phyloP scores from a whole-genome alignment of 495 filamentous ascomycete genomes.

The Xanthoparmelia taractica region DNA sequence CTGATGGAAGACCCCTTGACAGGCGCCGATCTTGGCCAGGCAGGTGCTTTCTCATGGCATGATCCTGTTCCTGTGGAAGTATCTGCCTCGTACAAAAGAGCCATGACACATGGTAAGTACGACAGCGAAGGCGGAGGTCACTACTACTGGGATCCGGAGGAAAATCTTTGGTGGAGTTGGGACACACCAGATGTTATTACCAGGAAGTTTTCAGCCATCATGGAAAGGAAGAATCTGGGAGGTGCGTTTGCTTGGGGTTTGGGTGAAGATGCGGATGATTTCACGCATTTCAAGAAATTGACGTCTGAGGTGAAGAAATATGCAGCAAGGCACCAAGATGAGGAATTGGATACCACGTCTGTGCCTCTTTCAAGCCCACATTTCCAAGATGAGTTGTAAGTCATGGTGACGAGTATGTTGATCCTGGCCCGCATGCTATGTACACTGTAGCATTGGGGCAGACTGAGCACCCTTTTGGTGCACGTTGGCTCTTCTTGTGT shows the following conservation, averaged over 20 bases:
- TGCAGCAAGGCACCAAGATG: background rate
- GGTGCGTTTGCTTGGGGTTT: slow-evolving; percentile 69
- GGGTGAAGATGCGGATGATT: slow-evolving; percentile 59
- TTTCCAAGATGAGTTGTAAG: background rate
- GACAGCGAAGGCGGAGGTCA: slow-evolving; percentile 55
- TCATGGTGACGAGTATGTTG: background rate
- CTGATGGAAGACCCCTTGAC: slow-evolving; percentile 56
- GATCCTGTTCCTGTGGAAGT: slow-evolving; percentile 42
- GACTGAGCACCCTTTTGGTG: background rate
- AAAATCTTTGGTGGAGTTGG: slow-evolving; percentile 66
- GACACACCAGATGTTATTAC: slow-evolving; percentile 56
- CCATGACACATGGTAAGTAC: slow-evolving; percentile 46
- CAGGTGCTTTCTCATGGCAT: slow-evolving; percentile 54
- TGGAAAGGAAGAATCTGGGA: slow-evolving; percentile 51
- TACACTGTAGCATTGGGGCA: background rate
- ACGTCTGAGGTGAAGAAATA: slow-evolving; percentile 32
- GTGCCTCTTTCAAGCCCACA: background rate
- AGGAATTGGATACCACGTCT: background rate
- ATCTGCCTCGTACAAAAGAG: slow-evolving; percentile 42
- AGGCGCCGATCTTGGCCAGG: slow-evolving; percentile 56
- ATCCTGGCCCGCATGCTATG: background rate
- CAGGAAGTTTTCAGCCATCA: slow-evolving; percentile 55
- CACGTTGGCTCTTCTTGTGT: too few relatives aligned
- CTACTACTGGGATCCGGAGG: slow-evolving; percentile 57
- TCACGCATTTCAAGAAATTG: slow-evolving; percentile 51